A percentile compares a stretch with the other conserved stretches of the same genome.
Conservation (phyloP, 345 rosid species). For the Garcia nutans region DNA sequence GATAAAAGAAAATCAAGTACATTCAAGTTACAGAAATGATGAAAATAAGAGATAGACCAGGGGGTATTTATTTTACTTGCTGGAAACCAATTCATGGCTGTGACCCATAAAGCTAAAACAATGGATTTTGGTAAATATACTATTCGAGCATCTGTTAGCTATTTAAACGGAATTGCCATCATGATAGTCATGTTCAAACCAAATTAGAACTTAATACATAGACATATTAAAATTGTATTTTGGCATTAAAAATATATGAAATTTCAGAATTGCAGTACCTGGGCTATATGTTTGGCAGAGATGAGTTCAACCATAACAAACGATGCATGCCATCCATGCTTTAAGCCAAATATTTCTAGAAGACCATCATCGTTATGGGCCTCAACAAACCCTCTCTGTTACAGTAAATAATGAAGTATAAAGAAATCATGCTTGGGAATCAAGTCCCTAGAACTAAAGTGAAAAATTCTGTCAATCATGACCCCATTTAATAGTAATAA, state of each 20-base stretch:
- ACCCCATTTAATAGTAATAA: background rate
- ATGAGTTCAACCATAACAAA: constrained; percentile 99
- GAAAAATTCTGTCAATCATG: background rate
- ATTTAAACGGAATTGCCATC: background rate
- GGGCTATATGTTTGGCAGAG: constrained; percentile 95
- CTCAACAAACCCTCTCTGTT: constrained; percentile 89
- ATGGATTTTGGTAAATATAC: too few species aligned
- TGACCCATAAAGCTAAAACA: too few species aligned
- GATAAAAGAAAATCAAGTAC: too few species aligned
- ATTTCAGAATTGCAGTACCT: constrained; percentile 45
- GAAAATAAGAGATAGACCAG: too few species aligned
- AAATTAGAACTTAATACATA: background rate
- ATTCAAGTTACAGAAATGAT: too few species aligned
- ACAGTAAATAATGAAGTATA: constrained; percentile 7
- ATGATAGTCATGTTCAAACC: background rate
- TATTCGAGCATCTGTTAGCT: background rate
- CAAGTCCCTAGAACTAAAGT: background rate
- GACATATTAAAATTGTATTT: too few species aligned
- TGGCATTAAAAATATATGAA: background rate
- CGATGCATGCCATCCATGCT: constrained; percentile 99
- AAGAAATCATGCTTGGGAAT: background rate
- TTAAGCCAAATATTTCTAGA: constrained; percentile 88
- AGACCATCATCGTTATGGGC: constrained; percentile 95
- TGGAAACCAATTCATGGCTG: too few species aligned
- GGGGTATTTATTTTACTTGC: too few species aligned